Conservation (phyloP, 2,329 filamentous ascomycete genomes). For the Talaromyces sp. region DNA sequence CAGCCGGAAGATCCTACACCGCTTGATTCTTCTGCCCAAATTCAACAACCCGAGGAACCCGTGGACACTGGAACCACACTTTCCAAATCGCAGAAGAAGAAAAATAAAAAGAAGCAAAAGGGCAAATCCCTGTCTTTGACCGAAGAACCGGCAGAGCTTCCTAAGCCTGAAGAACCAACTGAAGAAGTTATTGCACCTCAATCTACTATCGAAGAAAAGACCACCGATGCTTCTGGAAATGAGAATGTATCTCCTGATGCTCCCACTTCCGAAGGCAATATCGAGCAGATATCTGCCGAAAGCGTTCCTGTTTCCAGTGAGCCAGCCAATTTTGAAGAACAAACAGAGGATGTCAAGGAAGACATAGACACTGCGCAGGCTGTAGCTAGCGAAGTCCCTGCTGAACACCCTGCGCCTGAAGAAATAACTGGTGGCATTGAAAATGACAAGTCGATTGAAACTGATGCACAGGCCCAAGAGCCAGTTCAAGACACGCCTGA, state of each 20-base stretch:
- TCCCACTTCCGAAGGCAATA: background rate
- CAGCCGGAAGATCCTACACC: background rate
- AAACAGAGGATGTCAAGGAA: background rate
- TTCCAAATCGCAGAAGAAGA: slow-evolving; percentile 18
- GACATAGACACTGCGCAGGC: background rate
- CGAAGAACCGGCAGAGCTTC: background rate
- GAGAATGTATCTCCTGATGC: background rate
- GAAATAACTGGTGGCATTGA: background rate
- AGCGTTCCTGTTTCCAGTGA: background rate
- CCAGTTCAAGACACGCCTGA: background rate
- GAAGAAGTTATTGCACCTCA: background rate
- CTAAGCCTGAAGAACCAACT: background rate
- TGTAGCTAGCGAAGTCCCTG: background rate
- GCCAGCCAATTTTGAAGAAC: background rate
- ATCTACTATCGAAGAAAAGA: background rate
- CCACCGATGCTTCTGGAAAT: background rate
- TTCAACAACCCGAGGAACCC: background rate
- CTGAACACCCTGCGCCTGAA: background rate
- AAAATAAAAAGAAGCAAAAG: slow-evolving; percentile 27
- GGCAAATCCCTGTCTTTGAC: slow-evolving; percentile 12
- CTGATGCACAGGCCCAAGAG: background rate
- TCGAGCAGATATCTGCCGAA: background rate
- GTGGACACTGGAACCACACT: background rate
- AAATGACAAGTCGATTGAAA: background rate
- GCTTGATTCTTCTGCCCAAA: background rate